phyloP scores from a whole-genome alignment of 192 early-diverging fungal species.

The Glomus cerebriforme region DNA sequence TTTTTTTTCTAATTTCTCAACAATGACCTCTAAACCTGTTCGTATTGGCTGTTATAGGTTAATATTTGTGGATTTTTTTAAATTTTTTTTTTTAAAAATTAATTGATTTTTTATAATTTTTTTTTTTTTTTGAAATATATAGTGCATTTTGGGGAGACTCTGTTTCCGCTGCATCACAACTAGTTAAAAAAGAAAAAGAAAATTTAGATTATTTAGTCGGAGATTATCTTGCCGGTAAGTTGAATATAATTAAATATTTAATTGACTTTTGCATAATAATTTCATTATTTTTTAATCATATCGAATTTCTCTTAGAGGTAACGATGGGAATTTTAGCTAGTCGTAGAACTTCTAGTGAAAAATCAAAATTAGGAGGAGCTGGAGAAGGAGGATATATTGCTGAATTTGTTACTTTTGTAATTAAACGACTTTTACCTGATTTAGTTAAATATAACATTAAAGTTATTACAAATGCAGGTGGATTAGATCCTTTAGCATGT shows the following conservation, averaged over 20 bases:
- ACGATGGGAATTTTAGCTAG: conserved; percentile 70
- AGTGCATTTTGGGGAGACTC: conserved; percentile 66
- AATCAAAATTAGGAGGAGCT: conserved; percentile 48
- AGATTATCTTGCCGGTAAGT: conserved; percentile 63
- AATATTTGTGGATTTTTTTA: not conserved
- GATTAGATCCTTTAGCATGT: conserved; percentile 59
- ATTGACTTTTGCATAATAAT: not conserved
- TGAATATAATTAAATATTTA: conserved; percentile 13
- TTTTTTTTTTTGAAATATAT: not conserved
- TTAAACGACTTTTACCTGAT: conserved; percentile 46
- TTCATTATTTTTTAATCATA: not conserved
- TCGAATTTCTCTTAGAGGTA: conserved; percentile 48
- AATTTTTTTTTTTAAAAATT: not conserved
- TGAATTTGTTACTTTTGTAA: conserved; percentile 63
- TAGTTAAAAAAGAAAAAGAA: conserved; percentile 50
- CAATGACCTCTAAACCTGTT: conserved; percentile 36
- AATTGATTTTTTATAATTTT: not conserved
- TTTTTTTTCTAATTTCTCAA: too few species aligned
- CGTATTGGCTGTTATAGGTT: conserved; percentile 59
- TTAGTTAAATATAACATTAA: conserved; percentile 58
- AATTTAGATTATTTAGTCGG: conserved; percentile 60
- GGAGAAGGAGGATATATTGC: conserved; percentile 55
- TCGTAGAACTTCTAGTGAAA: conserved; percentile 31
- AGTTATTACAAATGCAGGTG: conserved; percentile 69
- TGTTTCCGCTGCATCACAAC: conserved; percentile 53